Evolutionary conservation across 192 early-diverging fungal genomes (phyloP), one percentile per base, ranked within the genome.

Genomic region (Umbelopsis isabellina): DNA sequence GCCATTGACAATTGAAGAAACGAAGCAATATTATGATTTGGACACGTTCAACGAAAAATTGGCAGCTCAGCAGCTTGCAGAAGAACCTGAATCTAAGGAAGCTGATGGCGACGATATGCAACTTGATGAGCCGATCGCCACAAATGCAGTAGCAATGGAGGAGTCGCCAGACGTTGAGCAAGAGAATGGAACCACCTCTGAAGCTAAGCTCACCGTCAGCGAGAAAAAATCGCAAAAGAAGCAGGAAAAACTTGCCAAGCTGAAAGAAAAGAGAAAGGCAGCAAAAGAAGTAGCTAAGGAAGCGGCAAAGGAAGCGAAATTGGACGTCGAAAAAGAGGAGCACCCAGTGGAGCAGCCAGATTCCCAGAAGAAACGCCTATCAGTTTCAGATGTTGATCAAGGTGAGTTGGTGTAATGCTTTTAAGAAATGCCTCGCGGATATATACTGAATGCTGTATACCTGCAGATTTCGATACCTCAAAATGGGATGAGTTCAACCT

Each of bases 21-120:
- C 71, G 49, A 75, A 71, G 6, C 68, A 83, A 0, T 96, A 85
- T 71, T 90, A 92, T 50, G 82, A 86, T 68, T 81, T 97, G 25
- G 95, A 95, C 72, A 92, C 91, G 25, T 95, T 92, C 82, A 83
- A 91, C 48, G 92, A 95, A 58, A 80, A 87, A 53, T 44, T 58
- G n/a, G 74, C 72, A 25, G 66, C 52, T 16, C 52, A 49, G 45
- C 37, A 75, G 13, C 37, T 71, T 22, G 58, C 16, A 2, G 18
- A 15, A 3, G 33, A 33, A 21, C 22, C 51, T 4, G 53, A 66
- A 22, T 61, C 41, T 16, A 11, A 66, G 16, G 70, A 41, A 11
- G 46, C 49, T 16, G 75, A 75, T 8, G 51, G 21, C 16, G 73
- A 79, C n/a, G 69, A 81, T 6, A 37, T 67, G 35, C 48, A 65